Percentiles rank a stretch among this genome's conserved stretches.
These are phyloP conservation scores for Penicillium macrosclerotiorum DNA, from an alignment of 495 filamentous ascomycete genomes.

Conservation along the genomic window DNA sequence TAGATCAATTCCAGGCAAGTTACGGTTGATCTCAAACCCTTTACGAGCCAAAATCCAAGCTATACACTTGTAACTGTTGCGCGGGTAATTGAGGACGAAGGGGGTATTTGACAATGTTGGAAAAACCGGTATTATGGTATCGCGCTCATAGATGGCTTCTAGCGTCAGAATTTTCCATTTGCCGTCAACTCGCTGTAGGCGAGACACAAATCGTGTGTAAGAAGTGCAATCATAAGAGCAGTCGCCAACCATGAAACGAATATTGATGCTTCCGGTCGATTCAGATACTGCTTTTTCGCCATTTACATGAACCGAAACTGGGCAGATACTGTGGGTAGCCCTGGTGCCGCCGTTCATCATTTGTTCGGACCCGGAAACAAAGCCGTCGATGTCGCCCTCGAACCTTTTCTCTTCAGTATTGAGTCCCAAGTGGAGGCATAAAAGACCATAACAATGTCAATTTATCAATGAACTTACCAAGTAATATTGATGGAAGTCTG, in stretches of 20 bases:
- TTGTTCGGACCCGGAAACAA: not conserved
- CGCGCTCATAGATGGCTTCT: slow-evolving; percentile 2
- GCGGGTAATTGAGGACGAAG: not conserved
- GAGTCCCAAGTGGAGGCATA: too few relatives aligned
- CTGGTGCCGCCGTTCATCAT: not conserved
- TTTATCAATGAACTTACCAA: too few relatives aligned
- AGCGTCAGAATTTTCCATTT: slow-evolving; percentile 1
- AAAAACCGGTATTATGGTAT: not conserved
- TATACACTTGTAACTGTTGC: not conserved
- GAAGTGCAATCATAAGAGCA: slow-evolving; percentile 1
- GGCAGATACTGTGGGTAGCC: slow-evolving; percentile 1
- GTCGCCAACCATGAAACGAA: not conserved
- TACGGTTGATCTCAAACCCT: not conserved
- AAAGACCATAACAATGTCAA: too few relatives aligned
- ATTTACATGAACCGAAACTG: slow-evolving; percentile 1
- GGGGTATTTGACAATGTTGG: not conserved
- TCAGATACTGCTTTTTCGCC: not conserved
- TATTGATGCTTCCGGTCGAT: not conserved
- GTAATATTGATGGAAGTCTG: too few relatives aligned
- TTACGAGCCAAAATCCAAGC: slow-evolving; percentile 2
- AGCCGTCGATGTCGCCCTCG: not conserved
- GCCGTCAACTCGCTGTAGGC: not conserved
- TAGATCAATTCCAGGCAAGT: not conserved
- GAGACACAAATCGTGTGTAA: not conserved
- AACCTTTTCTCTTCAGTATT: too few relatives aligned